Base-by-base conservation (phyloP, 306 rosid species). In the Quercus engelmannii region DNA sequence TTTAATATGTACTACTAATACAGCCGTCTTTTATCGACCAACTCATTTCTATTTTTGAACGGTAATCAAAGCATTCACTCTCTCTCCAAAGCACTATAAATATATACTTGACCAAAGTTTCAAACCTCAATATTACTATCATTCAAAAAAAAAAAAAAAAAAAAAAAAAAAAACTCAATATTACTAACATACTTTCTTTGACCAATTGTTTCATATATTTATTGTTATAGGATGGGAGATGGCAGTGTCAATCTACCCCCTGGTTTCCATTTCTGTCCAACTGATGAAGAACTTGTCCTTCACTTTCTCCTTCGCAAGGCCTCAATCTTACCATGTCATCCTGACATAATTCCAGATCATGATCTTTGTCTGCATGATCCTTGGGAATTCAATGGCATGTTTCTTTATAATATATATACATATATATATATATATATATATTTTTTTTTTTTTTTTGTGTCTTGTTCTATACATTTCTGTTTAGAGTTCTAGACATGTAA, bases 211-310 rank as follows among this genome's bases (percentile, higher is more conserved):
- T 8, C 46, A 41, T 41, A 41, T 41, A 17, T 51, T 35, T 35
- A 33, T 33, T 17, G 5, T 68, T 12, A 19, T 4, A 35, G 38
- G 31, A 78, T 85, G 87, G 89, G 55, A 20, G 59, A 81, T 64
- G 86, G 62, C 80, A 74, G 51, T 63, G 58, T 85, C 43, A 78
- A 85, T 57, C 87, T 88, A 76, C 91, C 89, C 41, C 91, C 91
- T 38, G 91, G 91, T 26, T 85, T 88, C 81, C 79, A 59, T 49
- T 88, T 88, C 82, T 79, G 73, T 76, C 91, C 91, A 75, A 88
- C 89, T 10, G 91, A 88, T 81, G 89, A 83, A 85, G 83, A 88
- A 76, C 83, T 88, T 2, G 19, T 88, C 23, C 84, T 85, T 79
- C 89, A 88, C 68, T 88, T 85, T 79, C 91, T 88, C 5, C 77